Percentiles rank a stretch among this genome's conserved stretches.
Evolutionary conservation across 2,329 filamentous ascomycete genomes (phyloP).

Genomic region (Colletotrichum orchidophilum): DNA sequence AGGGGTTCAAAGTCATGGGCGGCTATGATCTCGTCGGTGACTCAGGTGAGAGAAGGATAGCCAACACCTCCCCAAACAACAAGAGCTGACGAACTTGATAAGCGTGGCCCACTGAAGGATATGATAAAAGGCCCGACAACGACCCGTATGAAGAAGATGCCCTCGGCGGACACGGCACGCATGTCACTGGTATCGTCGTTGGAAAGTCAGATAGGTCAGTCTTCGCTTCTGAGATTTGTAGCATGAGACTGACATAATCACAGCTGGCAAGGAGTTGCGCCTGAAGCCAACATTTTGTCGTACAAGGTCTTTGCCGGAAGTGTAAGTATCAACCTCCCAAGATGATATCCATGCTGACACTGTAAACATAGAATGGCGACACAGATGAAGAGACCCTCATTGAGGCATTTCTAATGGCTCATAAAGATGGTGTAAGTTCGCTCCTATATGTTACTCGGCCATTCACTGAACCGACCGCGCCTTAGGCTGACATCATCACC

Average conservation of each 20-base stretch:
- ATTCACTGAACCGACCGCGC: background rate
- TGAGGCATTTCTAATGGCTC: slow-evolving; percentile 42
- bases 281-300: slow-evolving; percentile 40
- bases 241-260: background rate
- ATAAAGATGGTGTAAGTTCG: slow-evolving; percentile 38
- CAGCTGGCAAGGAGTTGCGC: slow-evolving; percentile 39
- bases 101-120: slow-evolving; percentile 12
- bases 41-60: background rate
- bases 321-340: background rate
- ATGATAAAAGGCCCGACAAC: slow-evolving; percentile 43
- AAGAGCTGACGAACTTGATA: background rate
- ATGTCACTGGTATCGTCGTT: slow-evolving; percentile 44
- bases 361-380: slow-evolving; percentile 3
- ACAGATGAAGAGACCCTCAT: slow-evolving; percentile 43
- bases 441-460: accelerated
- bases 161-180: slow-evolving; percentile 47
- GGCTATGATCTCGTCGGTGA: slow-evolving; percentile 33
- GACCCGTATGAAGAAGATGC: slow-evolving; percentile 44
- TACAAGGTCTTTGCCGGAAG: slow-evolving; percentile 43
- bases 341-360: background rate
- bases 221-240: background rate
- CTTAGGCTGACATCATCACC: slow-evolving; percentile 45
- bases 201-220: slow-evolving; percentile 24
- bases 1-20: slow-evolving; percentile 30
- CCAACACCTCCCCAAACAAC: background rate